A percentile compares a stretch with the other conserved stretches of the same genome.
These are phyloP conservation scores for Metarhizium anisopliae DNA, from an alignment of 2,329 filamentous ascomycete genomes.

Conservation along the genomic window DNA sequence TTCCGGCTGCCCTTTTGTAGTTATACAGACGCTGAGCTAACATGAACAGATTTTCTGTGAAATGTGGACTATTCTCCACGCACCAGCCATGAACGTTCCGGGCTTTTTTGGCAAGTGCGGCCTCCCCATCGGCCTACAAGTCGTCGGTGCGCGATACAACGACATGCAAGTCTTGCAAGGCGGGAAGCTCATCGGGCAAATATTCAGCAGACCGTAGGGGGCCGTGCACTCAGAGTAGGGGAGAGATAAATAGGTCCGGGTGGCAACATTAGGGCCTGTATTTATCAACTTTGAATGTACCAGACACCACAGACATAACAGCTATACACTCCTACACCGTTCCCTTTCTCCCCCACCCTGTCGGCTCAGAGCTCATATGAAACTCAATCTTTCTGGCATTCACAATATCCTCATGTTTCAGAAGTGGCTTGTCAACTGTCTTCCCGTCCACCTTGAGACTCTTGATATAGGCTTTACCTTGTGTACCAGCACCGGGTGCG, in stretches of 20 bases:
- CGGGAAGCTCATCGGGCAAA: constrained; percentile 25
- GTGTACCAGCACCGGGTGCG: constrained; percentile 29
- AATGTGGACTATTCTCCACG: constrained; percentile 38
- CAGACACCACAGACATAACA: neutral
- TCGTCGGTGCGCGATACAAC: constrained; percentile 38
- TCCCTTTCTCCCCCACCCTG: constrained; percentile 10
- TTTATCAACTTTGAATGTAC: neutral
- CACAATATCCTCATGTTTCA: constrained; percentile 32
- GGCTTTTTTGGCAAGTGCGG: constrained; percentile 45
- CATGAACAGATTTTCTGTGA: constrained; percentile 7
- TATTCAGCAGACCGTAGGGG: constrained; percentile 16
- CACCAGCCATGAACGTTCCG: constrained; percentile 54
- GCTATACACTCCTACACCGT: constrained; percentile 1
- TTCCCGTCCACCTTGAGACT: constrained; percentile 31
- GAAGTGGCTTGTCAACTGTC: constrained; percentile 20
- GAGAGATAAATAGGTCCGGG: neutral
- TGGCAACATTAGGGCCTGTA: neutral
- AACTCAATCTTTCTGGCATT: constrained; percentile 29
- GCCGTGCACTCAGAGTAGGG: neutral
- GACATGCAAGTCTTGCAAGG: constrained; percentile 36
- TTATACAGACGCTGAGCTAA: neutral
- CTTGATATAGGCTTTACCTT: constrained; percentile 27
- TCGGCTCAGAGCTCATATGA: constrained; percentile 33
- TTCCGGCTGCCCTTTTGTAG: constrained; percentile 17
- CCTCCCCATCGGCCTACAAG: constrained; percentile 51